These are phyloP conservation scores for Backusella mclennaniae DNA, from an alignment of 192 early-diverging fungal genomes.

Conservation along the genomic window DNA sequence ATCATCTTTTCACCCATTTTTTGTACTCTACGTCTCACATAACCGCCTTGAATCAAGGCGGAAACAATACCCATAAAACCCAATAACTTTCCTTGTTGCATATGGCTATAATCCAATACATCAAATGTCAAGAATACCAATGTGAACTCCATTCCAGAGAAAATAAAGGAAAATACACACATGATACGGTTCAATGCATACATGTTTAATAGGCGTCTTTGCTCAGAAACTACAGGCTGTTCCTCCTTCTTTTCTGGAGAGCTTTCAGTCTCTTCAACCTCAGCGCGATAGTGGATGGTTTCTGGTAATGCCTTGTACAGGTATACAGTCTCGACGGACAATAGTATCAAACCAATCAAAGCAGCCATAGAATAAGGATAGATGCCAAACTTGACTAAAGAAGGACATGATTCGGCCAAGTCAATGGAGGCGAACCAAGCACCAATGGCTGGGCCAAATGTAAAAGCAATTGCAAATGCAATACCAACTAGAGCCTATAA, in stretches of 20 bases:
- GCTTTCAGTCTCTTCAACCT: neutral
- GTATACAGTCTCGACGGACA: constrained; percentile 81
- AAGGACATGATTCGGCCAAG: constrained; percentile 39
- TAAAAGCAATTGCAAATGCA: constrained; percentile 95
- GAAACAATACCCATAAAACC: constrained; percentile 87
- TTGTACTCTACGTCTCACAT: constrained; percentile 76
- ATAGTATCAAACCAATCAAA: constrained; percentile 79
- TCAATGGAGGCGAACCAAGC: constrained; percentile 70
- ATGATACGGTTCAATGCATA: constrained; percentile 70
- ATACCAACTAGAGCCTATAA: constrained; percentile 90
- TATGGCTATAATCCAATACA: constrained; percentile 80
- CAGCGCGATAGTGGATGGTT: constrained; percentile 41
- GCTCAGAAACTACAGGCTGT: neutral
- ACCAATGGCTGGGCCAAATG: constrained; percentile 89
- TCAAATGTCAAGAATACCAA: constrained; percentile 96
- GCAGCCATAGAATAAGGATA: constrained; percentile 87
- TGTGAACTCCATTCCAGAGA: constrained; percentile 99
- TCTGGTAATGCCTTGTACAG: constrained; percentile 78
- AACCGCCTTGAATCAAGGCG: constrained; percentile 90
- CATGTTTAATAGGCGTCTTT: constrained; percentile 30
- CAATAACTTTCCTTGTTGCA: constrained; percentile 85
- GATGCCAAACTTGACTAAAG: constrained; percentile 45
- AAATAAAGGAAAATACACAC: constrained; percentile 88
- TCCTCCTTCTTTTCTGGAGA: constrained; percentile 9
- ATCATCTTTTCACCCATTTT: constrained; percentile 67